A percentile compares a stretch with the other conserved stretches of the same genome.
phyloP scores from a whole-genome alignment of 1,139 yeast species.

The Candida sp. region DNA sequence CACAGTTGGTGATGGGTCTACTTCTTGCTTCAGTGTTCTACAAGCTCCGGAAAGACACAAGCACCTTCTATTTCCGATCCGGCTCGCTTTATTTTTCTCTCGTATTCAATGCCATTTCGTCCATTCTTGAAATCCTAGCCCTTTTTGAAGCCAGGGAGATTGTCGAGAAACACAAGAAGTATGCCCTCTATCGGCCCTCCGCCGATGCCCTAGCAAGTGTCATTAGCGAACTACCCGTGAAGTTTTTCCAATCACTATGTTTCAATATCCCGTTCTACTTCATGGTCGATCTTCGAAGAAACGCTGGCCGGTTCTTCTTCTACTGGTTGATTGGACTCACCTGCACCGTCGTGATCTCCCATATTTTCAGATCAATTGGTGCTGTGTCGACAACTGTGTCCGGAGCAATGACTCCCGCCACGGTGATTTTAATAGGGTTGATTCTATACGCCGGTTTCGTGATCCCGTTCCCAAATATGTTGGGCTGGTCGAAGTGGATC shows the following conservation, averaged over 20 bases:
- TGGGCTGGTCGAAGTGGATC: constrained; percentile 69
- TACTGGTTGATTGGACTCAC: constrained; percentile 49
- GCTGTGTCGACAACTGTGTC: constrained; percentile 56
- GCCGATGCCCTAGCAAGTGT: constrained; percentile 66
- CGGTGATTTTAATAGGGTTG: constrained; percentile 54
- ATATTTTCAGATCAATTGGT: constrained; percentile 64
- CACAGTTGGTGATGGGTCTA: constrained; percentile 34
- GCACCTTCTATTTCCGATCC: constrained; percentile 44
- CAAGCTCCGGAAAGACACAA: constrained; percentile 47
- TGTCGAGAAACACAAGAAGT: constrained; percentile 63
- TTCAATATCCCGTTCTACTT: constrained; percentile 58
- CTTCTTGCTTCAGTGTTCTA: constrained; percentile 55
- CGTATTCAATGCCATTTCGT: constrained; percentile 58
- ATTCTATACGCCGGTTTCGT: constrained; percentile 64
- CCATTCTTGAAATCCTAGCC: constrained; percentile 60
- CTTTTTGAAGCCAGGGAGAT: constrained; percentile 62
- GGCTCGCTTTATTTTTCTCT: constrained; percentile 41
- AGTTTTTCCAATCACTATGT: constrained; percentile 45
- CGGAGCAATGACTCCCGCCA: constrained; percentile 65
- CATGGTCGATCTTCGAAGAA: constrained; percentile 56
- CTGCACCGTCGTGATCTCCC: constrained; percentile 56
- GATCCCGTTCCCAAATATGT: constrained; percentile 59
- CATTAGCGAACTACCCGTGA: constrained; percentile 61
- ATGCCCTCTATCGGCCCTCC: constrained; percentile 66
- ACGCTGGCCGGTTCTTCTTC: constrained; percentile 63